A percentile compares a stretch with the other conserved stretches of the same genome.
Evolutionary conservation across 306 rosid genomes (phyloP).

Genomic region (Alnus rubra): DNA sequence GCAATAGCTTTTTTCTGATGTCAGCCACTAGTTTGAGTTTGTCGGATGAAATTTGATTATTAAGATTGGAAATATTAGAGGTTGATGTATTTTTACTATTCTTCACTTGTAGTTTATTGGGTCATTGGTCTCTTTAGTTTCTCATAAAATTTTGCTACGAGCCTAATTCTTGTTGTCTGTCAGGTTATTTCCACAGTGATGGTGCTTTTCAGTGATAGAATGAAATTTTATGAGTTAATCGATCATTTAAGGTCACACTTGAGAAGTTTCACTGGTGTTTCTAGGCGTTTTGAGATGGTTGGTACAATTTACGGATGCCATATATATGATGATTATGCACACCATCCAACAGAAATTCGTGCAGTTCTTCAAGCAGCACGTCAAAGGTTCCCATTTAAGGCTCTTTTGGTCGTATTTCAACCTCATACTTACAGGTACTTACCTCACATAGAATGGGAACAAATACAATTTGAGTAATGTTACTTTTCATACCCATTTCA

Average conservation of each 20-base stretch:
- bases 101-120: too few relatives aligned
- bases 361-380: slow-evolving; percentile 43
- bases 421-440: slow-evolving; percentile 38
- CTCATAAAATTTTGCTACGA: background rate
- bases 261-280: slow-evolving; percentile 30
- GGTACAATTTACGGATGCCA: slow-evolving; percentile 31
- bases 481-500: too few relatives aligned
- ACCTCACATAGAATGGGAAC: background rate
- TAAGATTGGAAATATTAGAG: background rate
- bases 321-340: slow-evolving; percentile 35
- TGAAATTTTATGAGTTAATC: slow-evolving; percentile 5
- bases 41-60: background rate
- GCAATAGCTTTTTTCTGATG: background rate
- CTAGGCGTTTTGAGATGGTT: slow-evolving; percentile 39
- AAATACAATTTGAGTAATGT: background rate
- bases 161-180: background rate
- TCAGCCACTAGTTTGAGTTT: background rate
- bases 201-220: slow-evolving; percentile 10
- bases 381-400: slow-evolving; percentile 27
- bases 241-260: slow-evolving; percentile 25
- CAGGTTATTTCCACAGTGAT: slow-evolving; percentile 29
- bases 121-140: background rate
- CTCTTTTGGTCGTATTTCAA: slow-evolving; percentile 33
- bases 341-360: slow-evolving; percentile 39
- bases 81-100: too few relatives aligned